These are phyloP conservation scores for Ustilago lituana DNA, from an alignment of 1,284 basidiomycete genomes.

Conservation along the genomic window DNA sequence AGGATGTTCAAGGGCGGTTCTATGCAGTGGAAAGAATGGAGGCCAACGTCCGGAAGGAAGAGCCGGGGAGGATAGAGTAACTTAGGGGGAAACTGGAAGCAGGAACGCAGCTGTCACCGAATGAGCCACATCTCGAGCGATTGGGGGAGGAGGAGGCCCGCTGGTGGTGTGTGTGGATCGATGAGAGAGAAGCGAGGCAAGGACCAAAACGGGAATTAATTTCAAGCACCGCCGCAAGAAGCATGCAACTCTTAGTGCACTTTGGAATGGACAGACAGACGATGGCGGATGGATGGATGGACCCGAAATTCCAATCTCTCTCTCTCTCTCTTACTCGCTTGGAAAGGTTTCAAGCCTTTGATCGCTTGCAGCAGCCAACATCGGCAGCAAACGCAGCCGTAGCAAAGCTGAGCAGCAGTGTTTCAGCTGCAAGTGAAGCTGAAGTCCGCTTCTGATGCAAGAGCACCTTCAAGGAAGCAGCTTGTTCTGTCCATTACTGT, in stretches of 20 bases:
- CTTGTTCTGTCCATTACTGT: too few relatives aligned
- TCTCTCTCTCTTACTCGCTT: conserved; percentile 1
- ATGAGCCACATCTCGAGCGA: conserved; percentile 9
- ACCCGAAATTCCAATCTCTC: conserved; percentile 11
- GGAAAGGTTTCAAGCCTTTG: neutral
- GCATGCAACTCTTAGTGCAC: neutral
- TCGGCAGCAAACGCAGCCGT: too few relatives aligned
- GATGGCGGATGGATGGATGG: neutral
- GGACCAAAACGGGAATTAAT: conserved; percentile 18
- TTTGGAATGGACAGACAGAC: neutral
- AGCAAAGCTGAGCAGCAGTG: too few relatives aligned
- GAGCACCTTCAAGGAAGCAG: too few relatives aligned
- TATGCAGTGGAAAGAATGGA: too few relatives aligned
- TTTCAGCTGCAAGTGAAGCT: too few relatives aligned
- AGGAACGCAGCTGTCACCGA: conserved; percentile 6
- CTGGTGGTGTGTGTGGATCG: conserved; percentile 7
- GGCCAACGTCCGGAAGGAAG: too few relatives aligned
- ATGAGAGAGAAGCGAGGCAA: conserved; percentile 3
- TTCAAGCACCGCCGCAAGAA: conserved; percentile 12
- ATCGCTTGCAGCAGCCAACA: neutral
- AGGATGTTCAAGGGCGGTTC: too few relatives aligned
- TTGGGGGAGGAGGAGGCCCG: neutral
- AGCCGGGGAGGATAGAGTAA: neutral
- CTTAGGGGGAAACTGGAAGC: neutral
- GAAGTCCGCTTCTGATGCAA: too few relatives aligned